These are phyloP conservation scores for Acarospora socialis DNA, from an alignment of 2,329 filamentous ascomycete species.

Conservation along the genomic window DNA sequence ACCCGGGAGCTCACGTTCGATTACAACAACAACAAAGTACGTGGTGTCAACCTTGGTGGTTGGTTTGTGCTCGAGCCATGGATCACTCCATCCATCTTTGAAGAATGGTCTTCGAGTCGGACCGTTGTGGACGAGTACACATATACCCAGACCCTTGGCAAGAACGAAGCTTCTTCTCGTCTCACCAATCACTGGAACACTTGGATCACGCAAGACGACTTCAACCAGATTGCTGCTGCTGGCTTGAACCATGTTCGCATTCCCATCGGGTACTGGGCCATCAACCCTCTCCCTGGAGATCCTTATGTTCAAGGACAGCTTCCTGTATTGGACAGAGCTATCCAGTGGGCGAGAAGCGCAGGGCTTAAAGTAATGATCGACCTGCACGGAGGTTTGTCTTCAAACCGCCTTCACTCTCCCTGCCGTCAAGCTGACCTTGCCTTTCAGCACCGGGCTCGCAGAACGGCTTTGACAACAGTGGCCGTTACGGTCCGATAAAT, in stretches of 20 bases:
- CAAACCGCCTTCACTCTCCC: slow-evolving; percentile 7
- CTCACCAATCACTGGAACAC: slow-evolving; percentile 44
- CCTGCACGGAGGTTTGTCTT: slow-evolving; percentile 46
- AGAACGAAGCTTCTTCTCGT: slow-evolving; percentile 31
- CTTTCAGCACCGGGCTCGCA: slow-evolving; percentile 42
- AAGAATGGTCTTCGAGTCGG: slow-evolving; percentile 28
- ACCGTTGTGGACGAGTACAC: slow-evolving; percentile 45
- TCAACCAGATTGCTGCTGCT: slow-evolving; percentile 38
- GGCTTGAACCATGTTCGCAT: slow-evolving; percentile 52
- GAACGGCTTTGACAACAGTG: slow-evolving; percentile 55
- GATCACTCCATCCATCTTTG: slow-evolving; percentile 49
- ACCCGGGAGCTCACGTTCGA: slow-evolving; percentile 31
- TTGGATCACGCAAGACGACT: slow-evolving; percentile 43
- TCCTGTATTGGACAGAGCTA: slow-evolving; percentile 40
- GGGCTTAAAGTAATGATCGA: slow-evolving; percentile 53
- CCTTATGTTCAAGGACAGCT: slow-evolving; percentile 51
- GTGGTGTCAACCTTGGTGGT: slow-evolving; percentile 51
- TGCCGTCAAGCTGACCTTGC: not conserved
- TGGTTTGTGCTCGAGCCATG: slow-evolving; percentile 52
- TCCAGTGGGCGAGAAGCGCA: slow-evolving; percentile 43
- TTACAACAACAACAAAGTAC: slow-evolving; percentile 41
- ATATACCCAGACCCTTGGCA: slow-evolving; percentile 35
- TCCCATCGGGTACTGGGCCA: slow-evolving; percentile 52
- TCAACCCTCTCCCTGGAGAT: slow-evolving; percentile 38
- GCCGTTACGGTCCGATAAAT: slow-evolving; percentile 31